These are phyloP conservation scores for Yamadazyma epiphylla DNA, from an alignment of 1,139 yeast species.

Conservation along the genomic window DNA sequence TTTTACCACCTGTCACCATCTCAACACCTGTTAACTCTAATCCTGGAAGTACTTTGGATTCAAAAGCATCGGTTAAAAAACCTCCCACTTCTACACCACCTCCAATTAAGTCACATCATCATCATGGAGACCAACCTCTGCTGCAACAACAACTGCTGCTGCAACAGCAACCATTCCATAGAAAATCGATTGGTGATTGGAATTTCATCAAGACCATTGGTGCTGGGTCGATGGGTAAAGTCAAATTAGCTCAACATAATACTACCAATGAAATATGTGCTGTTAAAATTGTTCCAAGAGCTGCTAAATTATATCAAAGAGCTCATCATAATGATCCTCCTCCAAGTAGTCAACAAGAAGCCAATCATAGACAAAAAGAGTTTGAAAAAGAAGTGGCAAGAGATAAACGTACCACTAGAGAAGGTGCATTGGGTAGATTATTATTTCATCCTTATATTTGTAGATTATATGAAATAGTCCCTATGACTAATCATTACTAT, in stretches of 20 bases:
- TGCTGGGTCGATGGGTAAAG: slow-evolving; percentile 99
- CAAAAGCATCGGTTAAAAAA: slow-evolving; percentile 6
- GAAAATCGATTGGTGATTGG: slow-evolving; percentile 96
- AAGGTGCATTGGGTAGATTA: slow-evolving; percentile 88
- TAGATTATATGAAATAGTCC: slow-evolving; percentile 86
- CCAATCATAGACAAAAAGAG: slow-evolving; percentile 64
- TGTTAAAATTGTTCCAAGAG: slow-evolving; percentile 77
- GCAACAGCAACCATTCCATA: slow-evolving; percentile 56
- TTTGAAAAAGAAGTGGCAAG: slow-evolving; percentile 85
- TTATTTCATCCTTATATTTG: slow-evolving; percentile 92
- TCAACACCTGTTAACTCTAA: slow-evolving; percentile 13
- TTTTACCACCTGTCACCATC: slow-evolving; percentile 23
- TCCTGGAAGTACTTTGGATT: slow-evolving; percentile 9
- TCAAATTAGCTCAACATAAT: slow-evolving; percentile 85
- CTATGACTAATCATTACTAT: slow-evolving; percentile 95
- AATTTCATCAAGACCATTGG: slow-evolving; percentile 93
- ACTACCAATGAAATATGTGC: slow-evolving; percentile 83
- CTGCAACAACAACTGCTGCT: slow-evolving; percentile 12
- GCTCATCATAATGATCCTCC: slow-evolving; percentile 75
- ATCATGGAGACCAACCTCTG: slow-evolving; percentile 4
- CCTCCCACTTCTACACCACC: slow-evolving; percentile 7
- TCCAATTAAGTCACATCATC: slow-evolving; percentile 1
- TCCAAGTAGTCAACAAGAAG: slow-evolving; percentile 52
- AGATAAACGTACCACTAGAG: slow-evolving; percentile 89
- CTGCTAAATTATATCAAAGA: slow-evolving; percentile 70